Conservation (phyloP, 192 early-diverging fungal species). For the Polychytrium aggregatum region DNA sequence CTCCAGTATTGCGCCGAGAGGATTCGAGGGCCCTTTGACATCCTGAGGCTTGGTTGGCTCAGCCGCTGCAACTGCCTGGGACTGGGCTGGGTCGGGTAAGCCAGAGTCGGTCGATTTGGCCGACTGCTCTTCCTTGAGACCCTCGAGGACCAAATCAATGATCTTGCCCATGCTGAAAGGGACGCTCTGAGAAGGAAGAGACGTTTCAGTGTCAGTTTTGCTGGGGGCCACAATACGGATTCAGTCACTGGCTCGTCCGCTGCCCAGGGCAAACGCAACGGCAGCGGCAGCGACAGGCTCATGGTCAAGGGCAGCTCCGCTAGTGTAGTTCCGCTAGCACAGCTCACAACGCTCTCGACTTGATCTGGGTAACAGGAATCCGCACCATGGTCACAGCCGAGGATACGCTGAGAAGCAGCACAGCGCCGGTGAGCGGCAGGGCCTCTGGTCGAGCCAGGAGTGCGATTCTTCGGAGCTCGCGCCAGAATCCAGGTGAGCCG, state of each 20-base stretch:
- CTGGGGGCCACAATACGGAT: too few species aligned
- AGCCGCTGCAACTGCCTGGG: too few species aligned
- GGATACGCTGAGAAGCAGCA: slow-evolving; percentile 13
- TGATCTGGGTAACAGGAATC: neutral
- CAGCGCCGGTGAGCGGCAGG: slow-evolving; percentile 5
- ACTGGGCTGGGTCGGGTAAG: neutral
- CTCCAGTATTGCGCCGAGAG: too few species aligned
- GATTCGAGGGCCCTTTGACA: too few species aligned
- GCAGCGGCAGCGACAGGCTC: neutral
- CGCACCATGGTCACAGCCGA: slow-evolving; percentile 24
- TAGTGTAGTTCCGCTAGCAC: neutral
- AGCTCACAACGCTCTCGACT: neutral
- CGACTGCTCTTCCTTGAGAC: slow-evolving; percentile 6
- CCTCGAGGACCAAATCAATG: slow-evolving; percentile 24
- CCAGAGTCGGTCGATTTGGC: slow-evolving; percentile 3
- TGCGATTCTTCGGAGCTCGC: too few species aligned
- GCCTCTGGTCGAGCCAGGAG: slow-evolving; percentile 14
- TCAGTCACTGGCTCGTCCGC: too few species aligned
- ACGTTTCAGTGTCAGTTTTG: too few species aligned
- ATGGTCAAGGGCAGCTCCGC: neutral
- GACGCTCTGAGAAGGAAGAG: too few species aligned
- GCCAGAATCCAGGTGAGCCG: too few species aligned
- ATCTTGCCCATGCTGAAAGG: slow-evolving; percentile 29
- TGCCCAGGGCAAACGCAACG: too few species aligned
- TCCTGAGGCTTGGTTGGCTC: too few species aligned